Base-by-base conservation (phyloP, 257 asterid genomes). In the Knoxia roxburghii region DNA sequence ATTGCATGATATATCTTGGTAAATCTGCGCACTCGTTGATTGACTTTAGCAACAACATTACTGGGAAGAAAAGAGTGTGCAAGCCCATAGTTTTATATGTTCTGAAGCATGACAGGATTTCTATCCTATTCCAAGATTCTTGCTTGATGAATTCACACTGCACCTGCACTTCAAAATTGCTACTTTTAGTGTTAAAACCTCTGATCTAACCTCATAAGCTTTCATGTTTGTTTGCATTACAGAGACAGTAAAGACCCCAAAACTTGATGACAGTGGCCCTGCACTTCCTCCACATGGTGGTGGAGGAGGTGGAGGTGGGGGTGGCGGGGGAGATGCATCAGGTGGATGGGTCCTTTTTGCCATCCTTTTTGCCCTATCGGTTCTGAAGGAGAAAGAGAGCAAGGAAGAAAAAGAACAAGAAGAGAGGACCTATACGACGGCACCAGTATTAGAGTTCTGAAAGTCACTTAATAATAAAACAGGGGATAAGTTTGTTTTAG, bases 341-440 rank as follows among this genome's bases (percentile, higher is more conserved):
- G 73, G 73, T 45, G 73, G 73, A 21, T 57, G 61, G 48, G 24
- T 45, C 30, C 48, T 68, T 20, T 58, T 68, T 21, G 57, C 10
- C 45, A 43, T 68, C 49, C 73, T 68, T 41, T 41, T 51, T 10
- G 29, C 57, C 20, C 33, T 68, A 17, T 15, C 73, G 8, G 12
- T 24, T 56, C 8, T 68, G 45, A 68, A 68, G 27, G 65, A 68
- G 17, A 48, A 41, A 30, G 58, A 68, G 30, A 40, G 30, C 30
- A 60, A 60, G 32, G 43, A 68, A 43, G 64, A 49, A 53, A 41
- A 41, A 17, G 68, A 46, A 21, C 64, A 59, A 27, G 54, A 29
- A 20, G 20, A 64, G 14, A 60, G 24, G 30, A 35, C 49, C 43
- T 35, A 35, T n/a, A 60, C 49, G 45, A 60, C 65, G 26, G 48